Base-by-base conservation (phyloP, 2,329 filamentous ascomycete genomes). In the Coniochaeta sp. region DNA sequence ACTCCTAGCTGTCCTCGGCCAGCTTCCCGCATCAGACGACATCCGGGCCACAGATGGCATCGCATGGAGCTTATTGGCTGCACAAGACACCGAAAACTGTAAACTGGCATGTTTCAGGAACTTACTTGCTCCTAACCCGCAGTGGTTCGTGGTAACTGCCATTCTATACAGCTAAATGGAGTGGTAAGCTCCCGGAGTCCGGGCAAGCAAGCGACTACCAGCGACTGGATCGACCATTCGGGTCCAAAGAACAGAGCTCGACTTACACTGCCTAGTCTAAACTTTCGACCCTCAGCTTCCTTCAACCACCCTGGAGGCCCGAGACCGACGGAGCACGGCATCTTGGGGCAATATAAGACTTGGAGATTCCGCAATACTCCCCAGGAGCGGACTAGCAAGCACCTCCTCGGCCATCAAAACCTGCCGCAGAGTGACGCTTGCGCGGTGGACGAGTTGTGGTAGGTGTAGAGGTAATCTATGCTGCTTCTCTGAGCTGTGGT, bases 1-100 rank as follows among this genome's bases (percentile, higher is more conserved):
- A 18, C 3, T 22, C 18, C 50, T 54, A 53, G 53, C 48, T 51
- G 49, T 28, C 33, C 24, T 24, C 51, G 38, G 13, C 46, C 45
- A 47, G 35, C 33, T 51, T 47, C 50, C 35, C 48, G 38, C 52
- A 13, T 4, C 12, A 35, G 32, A 35, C 32, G 4, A 18, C 7
- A 35, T 16, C 32, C 33, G 4, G 22, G 33, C 16, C 12, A 38
- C n/a, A 38, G 13, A 38, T 38, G 57, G 57, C 57, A 60, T 60
- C 56, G 51, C 40, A 45, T 33, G 42, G 31, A 22, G 45, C 30
- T 27, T 54, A 60, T 58, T 60, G 58, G 42, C 18, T 13, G 24
- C 16, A 47, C 42, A 47, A n/a, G 24, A 40, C 9, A 40, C 3
- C 16, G n/a, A n/a, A 40, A 40, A 20, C 35, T 22, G 35, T 20